phyloP scores from a whole-genome alignment of 306 rosid genomes.

The Leucaena leucocephala region DNA sequence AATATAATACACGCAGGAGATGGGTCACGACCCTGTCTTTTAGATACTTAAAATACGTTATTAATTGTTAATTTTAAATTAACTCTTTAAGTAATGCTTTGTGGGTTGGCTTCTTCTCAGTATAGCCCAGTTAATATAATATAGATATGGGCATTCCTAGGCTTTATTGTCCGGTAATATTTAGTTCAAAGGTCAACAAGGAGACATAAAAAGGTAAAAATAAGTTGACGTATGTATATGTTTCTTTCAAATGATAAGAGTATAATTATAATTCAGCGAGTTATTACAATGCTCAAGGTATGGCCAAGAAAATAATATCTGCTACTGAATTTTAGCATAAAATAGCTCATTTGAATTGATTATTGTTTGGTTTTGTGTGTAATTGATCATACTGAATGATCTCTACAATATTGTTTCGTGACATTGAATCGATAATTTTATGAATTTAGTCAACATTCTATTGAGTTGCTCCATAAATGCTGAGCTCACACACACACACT shows the following conservation, averaged over 20 bases:
- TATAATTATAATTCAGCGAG: slow-evolving; percentile 29
- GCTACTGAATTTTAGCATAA: neutral
- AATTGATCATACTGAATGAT: neutral
- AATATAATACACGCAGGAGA: slow-evolving; percentile 29
- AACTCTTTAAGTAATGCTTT: slow-evolving; percentile 5
- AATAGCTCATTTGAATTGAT: neutral
- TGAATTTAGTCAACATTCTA: neutral
- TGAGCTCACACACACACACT: neutral
- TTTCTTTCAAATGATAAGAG: slow-evolving; percentile 6
- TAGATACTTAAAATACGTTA: slow-evolving; percentile 21
- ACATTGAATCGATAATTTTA: neutral
- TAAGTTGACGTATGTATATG: neutral
- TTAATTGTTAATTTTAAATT: neutral
- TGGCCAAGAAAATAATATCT: neutral
- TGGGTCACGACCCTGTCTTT: slow-evolving; percentile 40
- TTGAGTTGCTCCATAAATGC: slow-evolving; percentile 2
- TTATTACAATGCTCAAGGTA: slow-evolving; percentile 37
- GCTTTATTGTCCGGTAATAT: slow-evolving; percentile 28
- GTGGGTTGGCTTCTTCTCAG: slow-evolving; percentile 30
- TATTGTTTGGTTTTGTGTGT: neutral
- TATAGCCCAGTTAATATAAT: slow-evolving; percentile 13
- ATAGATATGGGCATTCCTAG: slow-evolving; percentile 40
- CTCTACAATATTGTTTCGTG: neutral
- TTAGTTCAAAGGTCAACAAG: neutral
- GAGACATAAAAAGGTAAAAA: neutral